Conservation (phyloP, 176 grass and related monocot species). For the Canna indica region DNA sequence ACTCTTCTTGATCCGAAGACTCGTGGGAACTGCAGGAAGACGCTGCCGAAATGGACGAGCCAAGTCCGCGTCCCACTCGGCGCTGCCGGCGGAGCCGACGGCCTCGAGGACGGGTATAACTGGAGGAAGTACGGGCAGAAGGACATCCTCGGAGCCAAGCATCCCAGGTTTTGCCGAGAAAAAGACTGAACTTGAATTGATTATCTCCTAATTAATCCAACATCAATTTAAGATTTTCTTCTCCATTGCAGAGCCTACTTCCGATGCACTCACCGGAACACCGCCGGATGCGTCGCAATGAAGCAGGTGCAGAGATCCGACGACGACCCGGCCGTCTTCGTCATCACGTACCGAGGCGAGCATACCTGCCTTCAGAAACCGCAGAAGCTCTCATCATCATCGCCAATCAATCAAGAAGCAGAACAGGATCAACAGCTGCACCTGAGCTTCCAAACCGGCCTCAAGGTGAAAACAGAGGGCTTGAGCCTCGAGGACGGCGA, state of each 20-base stretch:
- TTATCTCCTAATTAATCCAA: neutral
- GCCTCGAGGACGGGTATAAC: constrained; percentile 44
- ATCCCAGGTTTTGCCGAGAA: constrained; percentile 32
- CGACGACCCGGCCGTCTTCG: constrained; percentile 44
- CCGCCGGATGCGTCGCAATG: constrained; percentile 44
- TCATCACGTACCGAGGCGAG: constrained; percentile 55
- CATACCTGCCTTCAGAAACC: constrained; percentile 51
- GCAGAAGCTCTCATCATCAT: neutral
- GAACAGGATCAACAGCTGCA: constrained; percentile 32
- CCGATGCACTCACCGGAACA: constrained; percentile 58
- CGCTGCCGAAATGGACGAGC: constrained; percentile 30
- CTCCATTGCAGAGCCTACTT: constrained; percentile 56
- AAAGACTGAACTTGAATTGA: neutral
- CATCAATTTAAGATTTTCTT: neutral
- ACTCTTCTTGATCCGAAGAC: neutral
- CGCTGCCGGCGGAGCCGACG: neutral
- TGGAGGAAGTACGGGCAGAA: constrained; percentile 88
- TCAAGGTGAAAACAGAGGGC: constrained; percentile 1
- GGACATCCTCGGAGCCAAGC: constrained; percentile 52
- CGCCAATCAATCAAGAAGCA: neutral
- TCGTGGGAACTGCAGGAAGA: constrained; percentile 33
- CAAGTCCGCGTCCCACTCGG: constrained; percentile 18
- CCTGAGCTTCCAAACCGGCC: constrained; percentile 27
- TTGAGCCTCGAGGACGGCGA: neutral
- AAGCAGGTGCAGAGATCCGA: constrained; percentile 90